Conservation (phyloP, 305 asterid genomes). For the Solanum hybrid region DNA sequence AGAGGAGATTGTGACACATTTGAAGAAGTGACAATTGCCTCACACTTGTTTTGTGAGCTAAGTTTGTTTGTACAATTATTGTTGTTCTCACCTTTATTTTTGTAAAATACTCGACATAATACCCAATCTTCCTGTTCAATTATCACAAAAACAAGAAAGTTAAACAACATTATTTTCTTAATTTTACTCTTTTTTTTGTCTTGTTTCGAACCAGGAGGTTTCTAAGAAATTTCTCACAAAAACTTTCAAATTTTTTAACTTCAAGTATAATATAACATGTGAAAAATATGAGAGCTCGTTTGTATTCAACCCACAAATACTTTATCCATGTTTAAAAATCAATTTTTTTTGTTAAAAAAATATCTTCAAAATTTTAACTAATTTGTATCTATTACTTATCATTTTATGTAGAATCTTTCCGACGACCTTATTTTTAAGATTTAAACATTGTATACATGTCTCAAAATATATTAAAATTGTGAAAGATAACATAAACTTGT, state of each 20-base stretch:
- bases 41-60: slow-evolving; percentile 14
- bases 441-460: neutral
- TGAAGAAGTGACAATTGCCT: slow-evolving; percentile 17
- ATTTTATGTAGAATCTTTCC: slow-evolving; percentile 9
- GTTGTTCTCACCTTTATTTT: slow-evolving; percentile 41
- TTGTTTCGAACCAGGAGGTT: slow-evolving; percentile 22
- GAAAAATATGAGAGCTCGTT: neutral
- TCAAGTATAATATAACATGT: neutral
- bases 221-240: slow-evolving; percentile 23
- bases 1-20: slow-evolving; percentile 17
- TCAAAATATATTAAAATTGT: neutral
- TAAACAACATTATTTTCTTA: neutral
- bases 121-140: slow-evolving; percentile 88
- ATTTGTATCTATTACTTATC: neutral
- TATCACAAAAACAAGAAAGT: neutral
- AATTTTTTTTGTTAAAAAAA: neutral
- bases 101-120: slow-evolving; percentile 71
- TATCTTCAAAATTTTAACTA: neutral
- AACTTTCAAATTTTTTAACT: neutral
- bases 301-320: neutral
- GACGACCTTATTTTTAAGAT: slow-evolving; percentile 10
- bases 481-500: neutral
- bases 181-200: neutral
- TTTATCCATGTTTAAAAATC: neutral
- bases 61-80: slow-evolving; percentile 2